Base-by-base conservation (phyloP, 441 rosid species). In the Populus hybrid region DNA sequence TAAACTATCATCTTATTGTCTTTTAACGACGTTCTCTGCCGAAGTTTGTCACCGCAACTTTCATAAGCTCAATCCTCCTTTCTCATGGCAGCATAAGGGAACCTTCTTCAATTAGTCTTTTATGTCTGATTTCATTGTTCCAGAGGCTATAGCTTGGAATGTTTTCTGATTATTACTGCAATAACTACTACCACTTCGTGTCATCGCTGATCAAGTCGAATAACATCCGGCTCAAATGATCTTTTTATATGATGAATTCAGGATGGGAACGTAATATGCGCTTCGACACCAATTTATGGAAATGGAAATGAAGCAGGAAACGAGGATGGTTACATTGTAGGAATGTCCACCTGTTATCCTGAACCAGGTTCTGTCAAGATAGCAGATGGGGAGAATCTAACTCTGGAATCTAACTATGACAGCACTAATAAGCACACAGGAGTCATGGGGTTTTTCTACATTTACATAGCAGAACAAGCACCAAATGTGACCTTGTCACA, bases 271-370 rank as follows among this genome's bases (percentile, higher is more conserved):
- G 82, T 75, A 16, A 81, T 93, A 19, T 93, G 94, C 77, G 78
- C 86, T 74, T 95, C 98, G 10, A 63, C 77, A 12, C 88, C 97
- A 0, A 78, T 40, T 68, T 93, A 93, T 38, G 99, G 99, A 14
- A 71, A 82, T n/a, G 97, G 98, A 70, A 80, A 73, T 3, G 94
- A 93, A 83, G 87, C 91, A 6, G 99, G 98, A 78, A 89, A 93
- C 28, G 99, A 93, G 79, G 87, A 88, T 78, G 99, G 97, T 72
- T 92, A 92, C 71, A 78, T 93, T 23, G 97, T 93, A 21, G 98
- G 98, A 82, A 92, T 95, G 95, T 88, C 99, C 1, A 81, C 97
- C 16, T 95, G 96, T 83, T 93, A 92, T 82, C 97, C 95, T 46
- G 75, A 83, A 19, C 92, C 94, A 32, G 94, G 95, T 9, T 80